Percentiles rank a stretch among this genome's conserved stretches.
These are phyloP conservation scores for Xylaria sp. DNA, from an alignment of 2,329 filamentous ascomycete species.

Conservation along the genomic window DNA sequence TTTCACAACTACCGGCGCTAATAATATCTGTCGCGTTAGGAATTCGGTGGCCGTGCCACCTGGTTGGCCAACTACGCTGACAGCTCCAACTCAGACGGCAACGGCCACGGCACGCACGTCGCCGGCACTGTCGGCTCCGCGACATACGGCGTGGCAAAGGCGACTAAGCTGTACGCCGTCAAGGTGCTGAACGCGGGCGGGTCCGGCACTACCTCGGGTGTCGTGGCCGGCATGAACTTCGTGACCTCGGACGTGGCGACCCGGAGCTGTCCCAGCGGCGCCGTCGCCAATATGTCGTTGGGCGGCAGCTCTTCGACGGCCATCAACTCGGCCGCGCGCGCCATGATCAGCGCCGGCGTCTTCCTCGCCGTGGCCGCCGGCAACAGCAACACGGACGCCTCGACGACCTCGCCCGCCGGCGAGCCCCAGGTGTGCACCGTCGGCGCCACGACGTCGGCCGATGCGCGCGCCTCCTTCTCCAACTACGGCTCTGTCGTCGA, in stretches of 20 bases:
- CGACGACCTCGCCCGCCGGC: conserved; percentile 54
- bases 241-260: conserved; percentile 52
- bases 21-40: conserved; percentile 31
- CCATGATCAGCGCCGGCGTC: conserved; percentile 53
- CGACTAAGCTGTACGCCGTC: conserved; percentile 48
- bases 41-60: conserved; percentile 52
- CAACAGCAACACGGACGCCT: conserved; percentile 52
- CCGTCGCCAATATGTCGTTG: conserved; percentile 63
- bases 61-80: conserved; percentile 42
- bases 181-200: conserved; percentile 50
- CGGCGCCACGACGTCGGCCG: conserved; percentile 51
- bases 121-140: conserved; percentile 41
- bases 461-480: conserved; percentile 51
- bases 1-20: conserved; percentile 15
- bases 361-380: conserved; percentile 62
- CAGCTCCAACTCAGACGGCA: conserved; percentile 43
- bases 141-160: conserved; percentile 54
- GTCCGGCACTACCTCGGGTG: conserved; percentile 39
- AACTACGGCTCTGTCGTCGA: conserved; percentile 56
- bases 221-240: conserved; percentile 46
- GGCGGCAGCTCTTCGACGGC: conserved; percentile 52
- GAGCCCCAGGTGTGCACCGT: conserved; percentile 57
- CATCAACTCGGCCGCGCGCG: conserved; percentile 57
- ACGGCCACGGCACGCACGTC: conserved; percentile 52
- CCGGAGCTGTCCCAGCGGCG: conserved; percentile 47